Percentiles rank a stretch among this genome's conserved stretches.
phyloP scores from a whole-genome alignment of 2,329 filamentous ascomycete genomes.

The Colletotrichum falcatum region DNA sequence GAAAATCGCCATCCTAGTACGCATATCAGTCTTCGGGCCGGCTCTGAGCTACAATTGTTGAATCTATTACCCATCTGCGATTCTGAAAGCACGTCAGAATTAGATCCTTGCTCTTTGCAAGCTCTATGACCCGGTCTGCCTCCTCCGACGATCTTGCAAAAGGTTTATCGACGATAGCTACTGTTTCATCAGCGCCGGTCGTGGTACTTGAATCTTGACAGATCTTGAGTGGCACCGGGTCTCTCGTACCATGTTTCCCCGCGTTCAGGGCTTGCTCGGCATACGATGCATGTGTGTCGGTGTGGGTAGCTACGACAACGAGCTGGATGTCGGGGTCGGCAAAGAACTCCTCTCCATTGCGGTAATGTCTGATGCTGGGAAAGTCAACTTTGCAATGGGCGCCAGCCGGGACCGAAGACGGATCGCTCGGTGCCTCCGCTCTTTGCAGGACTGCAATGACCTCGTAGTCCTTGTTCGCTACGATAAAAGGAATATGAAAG shows the following conservation, averaged over 20 bases:
- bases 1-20: slow-evolving; percentile 68
- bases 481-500: slow-evolving; percentile 65
- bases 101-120: slow-evolving; percentile 59
- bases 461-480: slow-evolving; percentile 57
- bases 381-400: slow-evolving; percentile 63
- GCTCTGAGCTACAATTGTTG: neutral
- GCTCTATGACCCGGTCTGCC: slow-evolving; percentile 64
- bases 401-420: slow-evolving; percentile 45
- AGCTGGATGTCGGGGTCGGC: slow-evolving; percentile 69
- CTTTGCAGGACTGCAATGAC: slow-evolving; percentile 63
- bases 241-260: slow-evolving; percentile 65
- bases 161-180: slow-evolving; percentile 74
- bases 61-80: slow-evolving; percentile 29
- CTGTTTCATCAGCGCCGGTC: neutral
- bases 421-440: slow-evolving; percentile 51
- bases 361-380: slow-evolving; percentile 65
- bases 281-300: slow-evolving; percentile 62
- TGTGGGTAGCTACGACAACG: slow-evolving; percentile 70
- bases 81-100: slow-evolving; percentile 66
- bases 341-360: slow-evolving; percentile 68
- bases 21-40: rapidly evolving
- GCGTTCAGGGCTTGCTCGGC: slow-evolving; percentile 66
- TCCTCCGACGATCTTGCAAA: slow-evolving; percentile 71
- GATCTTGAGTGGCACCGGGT: neutral
- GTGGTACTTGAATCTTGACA: neutral